These are phyloP conservation scores for Dactylellina cionopaga DNA, from an alignment of 2,329 filamentous ascomycete species.

Conservation along the genomic window DNA sequence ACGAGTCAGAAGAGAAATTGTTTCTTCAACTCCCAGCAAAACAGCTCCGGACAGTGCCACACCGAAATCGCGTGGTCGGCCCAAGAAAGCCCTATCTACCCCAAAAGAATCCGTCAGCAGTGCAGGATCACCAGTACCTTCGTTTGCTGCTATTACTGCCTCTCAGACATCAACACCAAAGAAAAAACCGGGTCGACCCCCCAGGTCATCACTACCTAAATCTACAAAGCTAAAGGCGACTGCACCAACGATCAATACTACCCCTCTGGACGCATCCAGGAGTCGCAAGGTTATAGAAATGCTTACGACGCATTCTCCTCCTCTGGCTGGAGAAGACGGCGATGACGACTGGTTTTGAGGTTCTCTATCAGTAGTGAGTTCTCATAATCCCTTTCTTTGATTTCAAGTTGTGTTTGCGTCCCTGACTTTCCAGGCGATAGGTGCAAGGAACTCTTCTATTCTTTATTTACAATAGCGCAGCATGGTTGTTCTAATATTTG, in stretches of 20 bases:
- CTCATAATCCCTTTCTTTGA: background rate
- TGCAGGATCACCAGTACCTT: background rate
- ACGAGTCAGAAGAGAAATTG: constrained; percentile 1
- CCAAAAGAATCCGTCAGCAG: constrained; percentile 7
- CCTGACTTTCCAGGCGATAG: too few relatives aligned
- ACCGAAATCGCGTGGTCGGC: constrained; percentile 17
- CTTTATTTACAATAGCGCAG: background rate
- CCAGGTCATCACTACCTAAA: constrained; percentile 18
- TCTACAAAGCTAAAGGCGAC: constrained; percentile 1
- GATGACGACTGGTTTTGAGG: constrained; percentile 46
- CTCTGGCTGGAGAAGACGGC: constrained; percentile 11
- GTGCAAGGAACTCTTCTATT: background rate
- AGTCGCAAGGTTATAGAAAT: constrained; percentile 48
- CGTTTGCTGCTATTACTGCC: background rate
- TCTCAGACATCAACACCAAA: constrained; percentile 16
- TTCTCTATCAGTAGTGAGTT: background rate
- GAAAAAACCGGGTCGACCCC: constrained; percentile 28
- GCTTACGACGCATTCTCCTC: constrained; percentile 33
- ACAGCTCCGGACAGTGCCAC: constrained; percentile 1
- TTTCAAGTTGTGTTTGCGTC: too few relatives aligned
- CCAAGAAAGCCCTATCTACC: constrained; percentile 16
- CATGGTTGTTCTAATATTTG: too few relatives aligned
- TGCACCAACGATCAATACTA: constrained; percentile 25
- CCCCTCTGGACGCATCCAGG: constrained; percentile 42
- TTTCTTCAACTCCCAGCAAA: constrained; percentile 6